Conservation (phyloP, 805 yeast species). For the Geotrichum ghanense region DNA sequence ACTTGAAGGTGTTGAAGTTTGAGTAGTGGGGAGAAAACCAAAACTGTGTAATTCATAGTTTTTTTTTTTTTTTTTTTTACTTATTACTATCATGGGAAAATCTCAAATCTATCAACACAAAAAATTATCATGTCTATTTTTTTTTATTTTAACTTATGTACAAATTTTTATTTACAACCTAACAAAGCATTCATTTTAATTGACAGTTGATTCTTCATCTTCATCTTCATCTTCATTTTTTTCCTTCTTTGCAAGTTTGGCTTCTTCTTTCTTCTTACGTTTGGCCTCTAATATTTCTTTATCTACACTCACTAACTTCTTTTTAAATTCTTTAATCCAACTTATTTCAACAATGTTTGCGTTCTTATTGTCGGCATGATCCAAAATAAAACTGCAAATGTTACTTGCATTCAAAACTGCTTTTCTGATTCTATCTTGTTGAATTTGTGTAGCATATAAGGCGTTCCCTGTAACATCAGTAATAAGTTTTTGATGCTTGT, state of each 20-base stretch:
- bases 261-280: background rate
- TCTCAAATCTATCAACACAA: too few species aligned
- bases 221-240: background rate
- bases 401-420: background rate
- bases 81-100: too few species aligned
- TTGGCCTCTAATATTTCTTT: conserved; percentile 7
- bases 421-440: background rate
- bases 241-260: background rate
- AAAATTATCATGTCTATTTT: too few species aligned
- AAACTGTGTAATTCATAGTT: too few species aligned
- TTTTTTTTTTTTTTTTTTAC: too few species aligned
- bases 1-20: too few species aligned
- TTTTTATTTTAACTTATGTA: too few species aligned
- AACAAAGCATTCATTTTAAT: too few species aligned
- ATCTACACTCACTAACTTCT: conserved; percentile 5
- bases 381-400: background rate
- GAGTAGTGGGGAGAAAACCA: too few species aligned
- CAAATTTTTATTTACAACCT: background rate
- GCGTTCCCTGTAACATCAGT: background rate
- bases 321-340: conserved; percentile 2
- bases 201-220: background rate
- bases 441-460: background rate
- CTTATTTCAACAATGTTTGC: background rate
- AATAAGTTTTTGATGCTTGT: background rate
- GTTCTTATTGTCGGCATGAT: background rate